Evolutionary conservation across 2,329 filamentous ascomycete genomes (phyloP).

Genomic region (Cladophialophora bantiana): DNA sequence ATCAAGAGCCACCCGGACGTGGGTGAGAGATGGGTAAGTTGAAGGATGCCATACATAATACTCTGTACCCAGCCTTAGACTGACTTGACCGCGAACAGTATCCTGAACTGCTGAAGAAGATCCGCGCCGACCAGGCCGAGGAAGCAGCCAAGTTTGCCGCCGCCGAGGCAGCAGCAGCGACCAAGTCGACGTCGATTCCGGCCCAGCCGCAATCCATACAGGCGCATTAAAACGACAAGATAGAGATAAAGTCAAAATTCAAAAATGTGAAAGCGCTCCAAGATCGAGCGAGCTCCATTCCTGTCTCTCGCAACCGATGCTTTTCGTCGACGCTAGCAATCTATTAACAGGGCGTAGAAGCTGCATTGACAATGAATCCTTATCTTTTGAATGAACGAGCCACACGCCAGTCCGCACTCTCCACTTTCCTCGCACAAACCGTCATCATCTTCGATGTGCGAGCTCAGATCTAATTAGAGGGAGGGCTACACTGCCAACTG

Average conservation of each 20-base stretch:
- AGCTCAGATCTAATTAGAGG: too few relatives aligned
- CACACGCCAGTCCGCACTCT: too few relatives aligned
- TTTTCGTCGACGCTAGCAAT: too few relatives aligned
- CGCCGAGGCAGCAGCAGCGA: slow-evolving; percentile 27
- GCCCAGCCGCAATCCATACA: slow-evolving; percentile 30
- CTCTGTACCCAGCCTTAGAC: background rate
- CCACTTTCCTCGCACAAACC: too few relatives aligned
- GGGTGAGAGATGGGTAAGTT: slow-evolving; percentile 70
- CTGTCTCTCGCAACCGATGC: background rate
- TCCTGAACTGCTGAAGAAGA: slow-evolving; percentile 62
- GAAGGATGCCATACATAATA: background rate
- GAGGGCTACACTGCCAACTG: too few relatives aligned
- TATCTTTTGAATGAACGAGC: too few relatives aligned
- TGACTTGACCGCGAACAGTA: slow-evolving; percentile 54
- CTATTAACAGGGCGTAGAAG: too few relatives aligned
- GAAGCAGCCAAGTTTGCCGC: slow-evolving; percentile 32
- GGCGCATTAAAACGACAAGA: slow-evolving; percentile 22
- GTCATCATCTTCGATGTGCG: too few relatives aligned
- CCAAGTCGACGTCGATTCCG: slow-evolving; percentile 13
- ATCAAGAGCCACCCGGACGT: slow-evolving; percentile 89
- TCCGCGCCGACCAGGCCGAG: slow-evolving; percentile 65
- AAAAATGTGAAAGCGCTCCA: background rate
- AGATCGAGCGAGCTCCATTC: background rate
- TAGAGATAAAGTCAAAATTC: background rate
- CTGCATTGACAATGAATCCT: too few relatives aligned